Evolutionary conservation across 306 rosid genomes (phyloP).

Genomic region (Rubus parviflorus): DNA sequence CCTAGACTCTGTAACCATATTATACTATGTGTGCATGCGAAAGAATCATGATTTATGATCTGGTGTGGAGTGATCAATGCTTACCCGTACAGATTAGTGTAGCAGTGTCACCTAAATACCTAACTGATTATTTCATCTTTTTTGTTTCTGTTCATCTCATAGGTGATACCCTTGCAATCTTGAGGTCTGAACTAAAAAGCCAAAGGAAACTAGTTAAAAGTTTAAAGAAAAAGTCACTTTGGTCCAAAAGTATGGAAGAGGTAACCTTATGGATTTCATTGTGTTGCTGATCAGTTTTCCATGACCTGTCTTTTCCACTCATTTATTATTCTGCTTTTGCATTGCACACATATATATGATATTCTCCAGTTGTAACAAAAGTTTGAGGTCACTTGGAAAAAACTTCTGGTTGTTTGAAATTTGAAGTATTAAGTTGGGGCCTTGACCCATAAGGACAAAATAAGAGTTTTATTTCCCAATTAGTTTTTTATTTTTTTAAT

Average conservation of each 20-base stretch:
- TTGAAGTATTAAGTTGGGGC: not conserved
- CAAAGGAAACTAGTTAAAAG: conserved; percentile 64
- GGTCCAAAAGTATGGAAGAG: conserved; percentile 88
- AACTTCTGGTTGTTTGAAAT: not conserved
- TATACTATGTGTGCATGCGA: not conserved
- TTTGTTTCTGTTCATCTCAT: conserved; percentile 24
- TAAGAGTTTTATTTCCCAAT: too few relatives aligned
- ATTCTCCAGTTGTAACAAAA: not conserved
- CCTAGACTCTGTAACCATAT: not conserved
- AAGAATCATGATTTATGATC: not conserved
- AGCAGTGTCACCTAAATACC: not conserved
- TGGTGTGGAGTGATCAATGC: not conserved
- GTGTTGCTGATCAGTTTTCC: conserved; percentile 9
- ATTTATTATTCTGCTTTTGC: conserved; percentile 5
- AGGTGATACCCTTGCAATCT: conserved; percentile 59
- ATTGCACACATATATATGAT: not conserved
- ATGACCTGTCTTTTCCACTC: not conserved
- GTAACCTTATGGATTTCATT: conserved; percentile 41
- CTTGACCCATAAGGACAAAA: too few relatives aligned
- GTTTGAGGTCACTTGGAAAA: not conserved
- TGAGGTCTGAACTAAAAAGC: conserved; percentile 64
- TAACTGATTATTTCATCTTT: not conserved
- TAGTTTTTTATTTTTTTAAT: too few relatives aligned
- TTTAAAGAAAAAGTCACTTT: conserved; percentile 80
- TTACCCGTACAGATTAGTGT: not conserved